Base-by-base conservation (phyloP, 176 grass and related monocot species). In the Hsuehochloa calcarea region DNA sequence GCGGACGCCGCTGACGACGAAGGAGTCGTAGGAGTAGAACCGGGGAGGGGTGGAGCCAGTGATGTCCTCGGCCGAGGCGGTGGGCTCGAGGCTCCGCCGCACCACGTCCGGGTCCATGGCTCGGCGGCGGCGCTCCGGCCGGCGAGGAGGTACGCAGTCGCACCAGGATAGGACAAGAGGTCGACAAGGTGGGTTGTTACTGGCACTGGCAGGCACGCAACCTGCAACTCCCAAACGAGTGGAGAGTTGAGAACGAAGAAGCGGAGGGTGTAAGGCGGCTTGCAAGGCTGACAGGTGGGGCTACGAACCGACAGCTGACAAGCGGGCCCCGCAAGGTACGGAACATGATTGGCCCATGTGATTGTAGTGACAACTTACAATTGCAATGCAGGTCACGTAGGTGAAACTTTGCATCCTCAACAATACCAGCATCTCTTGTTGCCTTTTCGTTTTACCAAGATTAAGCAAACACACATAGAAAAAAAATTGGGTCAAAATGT, bases 81-180 rank as follows among this genome's bases (percentile, higher is more conserved):
- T 73, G 64, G 85, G 67, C 34, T 94, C 56, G 6, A 98, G 89
- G 29, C 67, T 92, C 50, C 83, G 58, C 47, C 80, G 80, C 70
- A 98, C 91, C 12, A 76, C 87, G 25, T 90, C 87, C 11, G 75
- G 80, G 56, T 95, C 85, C 93, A 98, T 98, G 59, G 73, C 10
- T 14, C 71, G 16, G 70, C 12, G 49, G 58, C 39, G 46, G 26
- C 8, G 47, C 73, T 65, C 27, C 11, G n/a, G 40, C 47, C 59
- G 74, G 23, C 40, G 67, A 79, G 5, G 58, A 82, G 72, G 55
- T 22, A 34, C 13, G 58, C 23, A 12, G 15, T 23, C 45, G 37
- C 20, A 25, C 44, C 80, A 56, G 85, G 47, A 65, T 84, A 37
- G 44, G 65, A 44, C 44, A 10, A 26, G 22, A 54, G 65, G 29